phyloP scores from a whole-genome alignment of 148 eudicot species.

The Amaranthus hypochondriacus region DNA sequence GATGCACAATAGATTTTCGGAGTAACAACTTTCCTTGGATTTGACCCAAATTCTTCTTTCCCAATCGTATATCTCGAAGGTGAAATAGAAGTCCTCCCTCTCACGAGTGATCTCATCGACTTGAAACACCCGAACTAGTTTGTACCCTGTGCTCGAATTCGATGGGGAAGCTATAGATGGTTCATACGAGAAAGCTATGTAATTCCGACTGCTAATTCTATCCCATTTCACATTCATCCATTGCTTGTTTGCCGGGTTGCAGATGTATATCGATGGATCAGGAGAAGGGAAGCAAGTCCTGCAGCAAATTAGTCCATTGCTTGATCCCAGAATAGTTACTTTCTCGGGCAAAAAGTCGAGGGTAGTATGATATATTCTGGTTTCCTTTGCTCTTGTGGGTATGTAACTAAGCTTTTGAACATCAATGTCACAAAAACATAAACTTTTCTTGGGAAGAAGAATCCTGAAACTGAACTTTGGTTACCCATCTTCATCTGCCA shows the following conservation, averaged over 20 bases:
- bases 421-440: conserved; percentile 18
- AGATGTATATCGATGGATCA: conserved; percentile 26
- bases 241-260: conserved; percentile 29
- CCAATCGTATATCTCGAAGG: conserved; percentile 20
- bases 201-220: conserved; percentile 3
- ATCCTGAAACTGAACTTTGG: conserved; percentile 22
- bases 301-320: conserved; percentile 30
- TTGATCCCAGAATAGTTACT: conserved; percentile 23
- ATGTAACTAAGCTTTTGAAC: conserved; percentile 24
- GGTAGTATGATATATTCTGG: conserved; percentile 19
- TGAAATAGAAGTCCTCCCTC: conserved; percentile 20
- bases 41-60: conserved; percentile 20
- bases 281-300: conserved; percentile 27
- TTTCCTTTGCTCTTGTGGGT: conserved; percentile 7
- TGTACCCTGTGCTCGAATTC: conserved; percentile 7
- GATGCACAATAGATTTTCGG: conserved; percentile 22
- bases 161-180: conserved; percentile 10
- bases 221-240: conserved; percentile 24
- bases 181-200: conserved; percentile 20
- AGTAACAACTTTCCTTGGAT: conserved; percentile 25
- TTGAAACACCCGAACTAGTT: conserved; percentile 22
- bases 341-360: conserved; percentile 25
- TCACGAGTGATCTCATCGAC: conserved; percentile 14
- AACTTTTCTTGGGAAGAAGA: conserved; percentile 31
- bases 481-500: conserved; percentile 16